phyloP scores from a whole-genome alignment of 1,139 yeast species.

The Saccharomycopsis crataegensis region DNA sequence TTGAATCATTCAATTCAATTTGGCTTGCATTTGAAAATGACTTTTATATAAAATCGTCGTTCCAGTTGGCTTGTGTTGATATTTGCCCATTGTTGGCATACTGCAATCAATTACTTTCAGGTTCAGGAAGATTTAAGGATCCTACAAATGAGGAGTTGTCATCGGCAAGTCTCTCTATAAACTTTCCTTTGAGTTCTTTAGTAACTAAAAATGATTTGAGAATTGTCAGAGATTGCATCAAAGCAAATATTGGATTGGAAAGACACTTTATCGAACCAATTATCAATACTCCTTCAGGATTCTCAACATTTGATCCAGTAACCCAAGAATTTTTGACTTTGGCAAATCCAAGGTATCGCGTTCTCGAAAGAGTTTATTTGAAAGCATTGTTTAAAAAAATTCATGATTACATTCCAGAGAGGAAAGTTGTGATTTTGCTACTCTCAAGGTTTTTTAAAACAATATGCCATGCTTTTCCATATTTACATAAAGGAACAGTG shows the following conservation, averaged over 20 bases:
- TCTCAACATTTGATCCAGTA: constrained; percentile 2
- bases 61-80: constrained; percentile 1
- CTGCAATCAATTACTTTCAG: background rate
- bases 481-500: constrained; percentile 5
- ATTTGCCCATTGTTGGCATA: background rate
- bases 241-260: constrained; percentile 2
- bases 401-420: constrained; percentile 5
- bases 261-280: constrained; percentile 11
- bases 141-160: constrained; percentile 1
- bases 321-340: background rate
- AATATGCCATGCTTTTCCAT: constrained; percentile 7
- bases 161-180: background rate
- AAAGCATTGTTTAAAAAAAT: constrained; percentile 6
- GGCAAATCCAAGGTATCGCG: background rate
- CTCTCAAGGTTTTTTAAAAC: constrained; percentile 14
- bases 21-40: constrained; percentile 13
- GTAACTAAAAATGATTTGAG: background rate
- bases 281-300: background rate
- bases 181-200: background rate
- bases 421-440: constrained; percentile 9
- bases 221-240: constrained; percentile 6
- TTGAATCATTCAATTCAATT: constrained; percentile 1
- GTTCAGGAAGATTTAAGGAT: too few relatives aligned
- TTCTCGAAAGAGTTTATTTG: background rate
- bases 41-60: constrained; percentile 10